Base-by-base conservation (phyloP, 2,329 filamentous ascomycete genomes). In the Podosphaera leucotricha region DNA sequence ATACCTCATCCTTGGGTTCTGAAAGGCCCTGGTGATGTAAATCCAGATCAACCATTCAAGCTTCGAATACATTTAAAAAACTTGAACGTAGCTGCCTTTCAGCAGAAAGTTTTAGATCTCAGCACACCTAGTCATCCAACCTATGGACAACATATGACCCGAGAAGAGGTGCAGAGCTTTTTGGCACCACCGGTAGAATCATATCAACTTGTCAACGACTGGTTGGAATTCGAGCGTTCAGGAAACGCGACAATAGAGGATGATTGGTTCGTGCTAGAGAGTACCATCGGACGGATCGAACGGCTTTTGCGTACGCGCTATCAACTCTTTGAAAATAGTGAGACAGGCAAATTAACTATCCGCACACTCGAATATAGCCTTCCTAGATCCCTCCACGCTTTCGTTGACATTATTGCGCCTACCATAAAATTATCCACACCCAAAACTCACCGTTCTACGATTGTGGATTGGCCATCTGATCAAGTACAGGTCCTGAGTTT, bases 131-230 rank as follows among this genome's bases (percentile, higher is more conserved):
- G 61, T 6, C 57, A 63, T 47, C 48, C 60, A 2, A 55, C 58
- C 15, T 71, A 71, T 49, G 68, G 68, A 21, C 54, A 66, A 45
- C 67, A 70, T 53, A 61, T 67, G 48, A 60, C 58, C 19, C 56
- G 60, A 36, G 55, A 60, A 11, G 62, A 66, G 33, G 58, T 67
- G 45, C 61, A 65, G 39, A 49, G 57, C 3, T 58, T 66, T 48
- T 60, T 68, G 37, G 60, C 58, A 6, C 61, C 64, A 1, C 53
- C 57, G 6, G 53, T 59, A 3, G 59, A 61, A 6, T 59, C 61
- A 6, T 51, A 59, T 6, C 49, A 57, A 0, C 51, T 56, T 1
- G 61, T 67, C 15, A 53, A 60, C 7, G 50, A 47, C 19, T 70
- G 67, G 67, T 56, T 70, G n/a, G 54, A 62, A 47, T 50, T 51